These are phyloP conservation scores for Chondrostereum purpureum DNA, from an alignment of 1,284 basidiomycete species.

Conservation along the genomic window DNA sequence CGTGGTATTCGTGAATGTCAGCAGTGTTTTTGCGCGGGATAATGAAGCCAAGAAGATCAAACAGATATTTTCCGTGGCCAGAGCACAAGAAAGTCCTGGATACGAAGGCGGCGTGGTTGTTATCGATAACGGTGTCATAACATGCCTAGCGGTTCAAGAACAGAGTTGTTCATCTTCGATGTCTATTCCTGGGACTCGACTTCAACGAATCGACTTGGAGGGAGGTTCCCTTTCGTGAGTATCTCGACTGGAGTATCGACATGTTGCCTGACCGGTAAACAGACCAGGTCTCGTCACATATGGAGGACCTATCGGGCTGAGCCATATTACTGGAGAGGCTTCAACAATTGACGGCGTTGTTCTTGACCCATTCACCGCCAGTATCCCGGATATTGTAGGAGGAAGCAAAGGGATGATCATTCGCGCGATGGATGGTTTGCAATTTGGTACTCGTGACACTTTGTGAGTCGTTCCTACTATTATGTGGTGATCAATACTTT, in stretches of 20 bases:
- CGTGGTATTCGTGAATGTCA: slow-evolving; percentile 56
- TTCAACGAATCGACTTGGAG: slow-evolving; percentile 37
- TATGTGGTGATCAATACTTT: not conserved
- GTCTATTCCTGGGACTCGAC: slow-evolving; percentile 11
- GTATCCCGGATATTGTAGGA: slow-evolving; percentile 37
- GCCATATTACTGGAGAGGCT: slow-evolving; percentile 54
- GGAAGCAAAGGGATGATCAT: slow-evolving; percentile 49
- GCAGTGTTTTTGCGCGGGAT: slow-evolving; percentile 35
- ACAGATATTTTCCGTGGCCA: slow-evolving; percentile 20
- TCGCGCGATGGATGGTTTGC: slow-evolving; percentile 67
- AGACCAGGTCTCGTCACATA: slow-evolving; percentile 57
- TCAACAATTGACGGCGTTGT: slow-evolving; percentile 66
- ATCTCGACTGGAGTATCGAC: no score
- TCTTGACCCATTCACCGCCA: slow-evolving; percentile 39
- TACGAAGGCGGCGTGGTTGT: slow-evolving; percentile 28
- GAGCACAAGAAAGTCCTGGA: slow-evolving; percentile 1
- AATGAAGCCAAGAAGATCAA: slow-evolving; percentile 19
- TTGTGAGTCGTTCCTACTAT: slow-evolving; percentile 55
- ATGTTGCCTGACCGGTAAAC: no score
- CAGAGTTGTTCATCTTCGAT: not conserved
- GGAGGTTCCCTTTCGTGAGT: slow-evolving; percentile 43
- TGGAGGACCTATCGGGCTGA: slow-evolving; percentile 53
- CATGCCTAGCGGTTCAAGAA: slow-evolving; percentile 28
- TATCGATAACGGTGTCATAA: slow-evolving; percentile 34
- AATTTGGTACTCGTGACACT: slow-evolving; percentile 64